Evolutionary conservation across 345 rosid genomes (phyloP), one percentile per base, ranked within the genome.

Genomic region (Conringia planisiliqua): DNA sequence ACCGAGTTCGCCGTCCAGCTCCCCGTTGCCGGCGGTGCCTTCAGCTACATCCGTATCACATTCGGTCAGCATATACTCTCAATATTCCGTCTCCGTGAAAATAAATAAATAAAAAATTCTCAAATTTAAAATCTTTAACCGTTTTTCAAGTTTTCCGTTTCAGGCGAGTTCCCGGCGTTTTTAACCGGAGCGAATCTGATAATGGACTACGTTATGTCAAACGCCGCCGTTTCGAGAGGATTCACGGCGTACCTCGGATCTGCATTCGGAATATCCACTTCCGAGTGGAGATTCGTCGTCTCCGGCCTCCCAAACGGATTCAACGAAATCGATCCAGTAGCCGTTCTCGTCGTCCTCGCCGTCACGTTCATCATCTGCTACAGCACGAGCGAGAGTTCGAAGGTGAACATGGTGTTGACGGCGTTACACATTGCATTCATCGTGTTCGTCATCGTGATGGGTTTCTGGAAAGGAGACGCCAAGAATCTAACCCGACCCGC

Each of bases 21-120:
- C 80, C 98, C 97, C n/a, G 92, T 93, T n/a, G 98, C 98, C 51
- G 98, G 98, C 61, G 98, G 98, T 24, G 92, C 98, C 46, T 93
- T 91, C 85, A 89, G 94, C 77, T 93, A 91, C 79, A 84, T 93
- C 75, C 88, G 98, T 22, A 86, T 88, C 85, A 89, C 97, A 7
- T 91, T 93, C 61, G 98, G 97, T 86, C 26, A 44, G 84, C 75
- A 17, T 10, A 73, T 7, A 16, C 12, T 39, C 70, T 59, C 72
- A 66, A 73, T 2, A 62, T 9, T 33, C 27, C 40, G 24, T 16
- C 62, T 22, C 50, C 2, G 10, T 39, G 35, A 32, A 67, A 66
- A 7, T 44, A 22, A 22, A n/a, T n/a, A n/a, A 22, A 22, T 30
- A 38, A 69, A 74, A n/a, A n/a, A n/a, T n/a, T n/a, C n/a, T n/a